A percentile compares a stretch with the other conserved stretches of the same genome.
Evolutionary conservation across 2,329 filamentous ascomycete species (phyloP).

Genomic region (Xylaria sp.): DNA sequence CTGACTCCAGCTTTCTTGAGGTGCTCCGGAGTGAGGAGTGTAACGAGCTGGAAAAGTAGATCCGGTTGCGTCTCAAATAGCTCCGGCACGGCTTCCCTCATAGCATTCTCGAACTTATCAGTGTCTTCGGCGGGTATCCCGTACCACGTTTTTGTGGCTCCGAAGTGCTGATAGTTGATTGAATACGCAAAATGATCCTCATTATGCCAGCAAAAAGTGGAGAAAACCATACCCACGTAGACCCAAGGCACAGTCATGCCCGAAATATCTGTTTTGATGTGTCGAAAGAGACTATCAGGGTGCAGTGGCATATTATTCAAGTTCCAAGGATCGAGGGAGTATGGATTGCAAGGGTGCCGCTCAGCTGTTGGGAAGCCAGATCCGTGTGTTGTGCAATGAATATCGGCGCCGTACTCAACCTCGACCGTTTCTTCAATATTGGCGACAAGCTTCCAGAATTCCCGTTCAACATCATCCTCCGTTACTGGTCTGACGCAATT

Average conservation of each 20-base stretch:
- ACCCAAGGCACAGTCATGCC: slow-evolving; percentile 99
- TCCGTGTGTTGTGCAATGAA: slow-evolving; percentile 96
- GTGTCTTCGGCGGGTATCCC: slow-evolving; percentile 94
- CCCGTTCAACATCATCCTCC: slow-evolving; percentile 93
- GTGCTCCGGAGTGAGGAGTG: slow-evolving; percentile 89
- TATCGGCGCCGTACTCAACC: slow-evolving; percentile 97
- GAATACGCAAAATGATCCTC: slow-evolving; percentile 99
- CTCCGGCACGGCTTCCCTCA: slow-evolving; percentile 93
- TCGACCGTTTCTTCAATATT: slow-evolving; percentile 95
- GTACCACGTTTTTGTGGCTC: slow-evolving; percentile 98
- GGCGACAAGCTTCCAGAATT: slow-evolving; percentile 95
- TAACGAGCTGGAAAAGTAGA: slow-evolving; percentile 96
- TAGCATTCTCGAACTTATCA: slow-evolving; percentile 92
- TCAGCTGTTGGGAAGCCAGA: slow-evolving; percentile 96
- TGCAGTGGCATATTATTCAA: slow-evolving; percentile 90
- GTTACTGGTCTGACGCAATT: slow-evolving; percentile 82
- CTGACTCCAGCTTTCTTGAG: slow-evolving; percentile 89
- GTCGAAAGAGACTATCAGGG: slow-evolving; percentile 88
- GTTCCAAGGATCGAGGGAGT: slow-evolving; percentile 93
- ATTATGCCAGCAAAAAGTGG: slow-evolving; percentile 99
- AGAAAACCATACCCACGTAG: slow-evolving; percentile 99
- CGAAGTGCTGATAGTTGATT: slow-evolving; percentile 97
- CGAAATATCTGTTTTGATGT: slow-evolving; percentile 98
- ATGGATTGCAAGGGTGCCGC: slow-evolving; percentile 83
- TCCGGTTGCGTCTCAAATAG: slow-evolving; percentile 97